phyloP scores from a whole-genome alignment of 345 rosid genomes.

The Turnera subulata region DNA sequence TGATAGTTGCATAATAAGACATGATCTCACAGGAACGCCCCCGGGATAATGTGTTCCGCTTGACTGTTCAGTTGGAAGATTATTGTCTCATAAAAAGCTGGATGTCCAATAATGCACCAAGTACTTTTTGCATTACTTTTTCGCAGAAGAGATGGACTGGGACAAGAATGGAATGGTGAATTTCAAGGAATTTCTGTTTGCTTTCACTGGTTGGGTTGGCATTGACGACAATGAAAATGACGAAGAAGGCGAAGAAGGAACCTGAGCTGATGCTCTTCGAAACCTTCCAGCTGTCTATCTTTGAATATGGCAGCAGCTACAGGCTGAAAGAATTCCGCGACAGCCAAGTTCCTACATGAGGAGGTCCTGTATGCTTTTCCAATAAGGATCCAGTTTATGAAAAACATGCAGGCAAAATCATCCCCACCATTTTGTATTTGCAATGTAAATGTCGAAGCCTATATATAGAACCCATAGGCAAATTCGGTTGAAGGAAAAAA shows the following conservation, averaged over 20 bases:
- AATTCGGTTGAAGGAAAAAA: no score
- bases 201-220: slow-evolving; percentile 90
- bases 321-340: not conserved
- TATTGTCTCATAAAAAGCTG: no score
- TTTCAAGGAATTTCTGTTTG: slow-evolving; percentile 91
- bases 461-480: no score
- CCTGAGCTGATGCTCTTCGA: slow-evolving; percentile 7
- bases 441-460: slow-evolving; percentile 21
- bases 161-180: slow-evolving; percentile 90
- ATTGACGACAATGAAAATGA: slow-evolving; percentile 72
- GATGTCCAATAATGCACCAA: no score
- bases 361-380: slow-evolving; percentile 3
- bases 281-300: not conserved
- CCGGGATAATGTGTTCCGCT: no score
- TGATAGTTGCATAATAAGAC: no score
- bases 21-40: no score
- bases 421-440: not conserved
- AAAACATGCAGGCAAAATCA: not conserved
- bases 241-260: slow-evolving; percentile 33
- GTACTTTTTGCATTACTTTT: not conserved
- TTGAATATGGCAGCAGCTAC: not conserved
- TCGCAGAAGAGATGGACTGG: slow-evolving; percentile 99
- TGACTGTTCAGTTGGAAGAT: no score
- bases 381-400: slow-evolving; percentile 5
- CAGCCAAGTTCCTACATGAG: not conserved